These are phyloP conservation scores for Exophiala mesophila DNA, from an alignment of 2,329 filamentous ascomycete species.

Conservation along the genomic window DNA sequence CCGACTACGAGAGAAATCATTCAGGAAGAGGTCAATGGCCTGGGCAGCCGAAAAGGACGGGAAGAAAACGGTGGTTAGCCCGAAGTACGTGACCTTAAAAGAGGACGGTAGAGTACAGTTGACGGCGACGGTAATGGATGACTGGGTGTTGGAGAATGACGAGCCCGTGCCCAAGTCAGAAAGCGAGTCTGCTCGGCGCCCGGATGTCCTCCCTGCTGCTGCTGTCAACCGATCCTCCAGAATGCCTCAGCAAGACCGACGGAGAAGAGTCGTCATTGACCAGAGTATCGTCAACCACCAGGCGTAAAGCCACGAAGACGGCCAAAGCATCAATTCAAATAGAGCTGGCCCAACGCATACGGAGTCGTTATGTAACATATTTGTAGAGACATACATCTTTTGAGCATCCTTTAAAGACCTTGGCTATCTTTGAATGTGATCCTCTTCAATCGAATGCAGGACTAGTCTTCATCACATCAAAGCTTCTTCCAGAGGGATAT, in stretches of 20 bases:
- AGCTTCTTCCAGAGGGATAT: no score
- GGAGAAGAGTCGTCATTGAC: background rate
- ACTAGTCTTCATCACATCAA: no score
- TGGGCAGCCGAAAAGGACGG: constrained; percentile 20
- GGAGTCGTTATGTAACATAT: no score
- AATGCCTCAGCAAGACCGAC: constrained; percentile 8
- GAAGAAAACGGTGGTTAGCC: constrained; percentile 19
- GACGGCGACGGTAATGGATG: constrained; percentile 7
- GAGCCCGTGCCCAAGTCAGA: constrained; percentile 14
- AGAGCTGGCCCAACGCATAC: no score
- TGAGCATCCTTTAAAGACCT: no score
- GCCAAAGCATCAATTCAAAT: no score
- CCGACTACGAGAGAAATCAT: constrained; percentile 2
- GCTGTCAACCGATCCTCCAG: constrained; percentile 3
- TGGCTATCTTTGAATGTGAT: no score
- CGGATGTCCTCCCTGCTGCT: background rate
- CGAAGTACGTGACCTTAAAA: constrained; percentile 12
- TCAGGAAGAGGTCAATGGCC: constrained; percentile 1
- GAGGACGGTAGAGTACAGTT: constrained; percentile 21
- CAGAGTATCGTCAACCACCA: background rate
- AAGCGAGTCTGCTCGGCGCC: background rate
- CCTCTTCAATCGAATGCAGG: no score
- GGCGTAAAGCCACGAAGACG: background rate
- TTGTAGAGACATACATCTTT: no score
- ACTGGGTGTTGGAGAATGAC: constrained; percentile 18